Base-by-base conservation (phyloP, 139 green algal species). In the Mesotaenium endlicherianum region DNA sequence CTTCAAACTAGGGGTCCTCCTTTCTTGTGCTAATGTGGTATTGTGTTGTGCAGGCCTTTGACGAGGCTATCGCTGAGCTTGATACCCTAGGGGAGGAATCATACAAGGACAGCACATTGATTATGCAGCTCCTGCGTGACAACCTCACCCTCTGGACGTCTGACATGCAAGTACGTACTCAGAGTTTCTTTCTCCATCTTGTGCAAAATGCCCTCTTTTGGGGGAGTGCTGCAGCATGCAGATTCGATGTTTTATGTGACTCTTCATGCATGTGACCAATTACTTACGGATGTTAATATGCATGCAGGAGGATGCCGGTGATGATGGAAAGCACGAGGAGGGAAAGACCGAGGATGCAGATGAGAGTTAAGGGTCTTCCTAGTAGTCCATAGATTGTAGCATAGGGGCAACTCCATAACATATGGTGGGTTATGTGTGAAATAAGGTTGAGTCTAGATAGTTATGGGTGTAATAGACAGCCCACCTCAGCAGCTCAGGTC, bases 51-150 rank as follows among this genome's bases (percentile, higher is more conserved):
- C 76, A 88, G 93, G 96, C 96, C 0, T 99, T 99, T 89, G 96
- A 99, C 81, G 96, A 99, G 88, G 96, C 96, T 20, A 98, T 99
- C 87, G 92, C 93, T 30, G 96, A 99, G 91, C 92, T 99, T 43
- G 96, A 99, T 87, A 97, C 95, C 1, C 89, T 99, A 45, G 94
- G 94, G 36, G 96, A 99, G 90, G 96, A 99, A 89, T 96, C 91
- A 8, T 99, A 99, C 94, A 99, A 99, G 92, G 96, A 99, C 88
- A 95, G 89, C 88, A 98, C 96, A 2, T 92, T 99, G 60, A 99
- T 99, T 90, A 98, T 99, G 96, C 96, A 99, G 91, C 93, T 99
- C 34, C 91, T 99, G 85, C 90, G 96, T 42, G 96, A 99, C 91
- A 99, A 99, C 92, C 91, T 99, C 30, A 99, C 96, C 45, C 91